Percentiles rank a stretch among this genome's conserved stretches.
phyloP scores from a whole-genome alignment of 129 eudicot species.

The Centrapalus pauciflorus region DNA sequence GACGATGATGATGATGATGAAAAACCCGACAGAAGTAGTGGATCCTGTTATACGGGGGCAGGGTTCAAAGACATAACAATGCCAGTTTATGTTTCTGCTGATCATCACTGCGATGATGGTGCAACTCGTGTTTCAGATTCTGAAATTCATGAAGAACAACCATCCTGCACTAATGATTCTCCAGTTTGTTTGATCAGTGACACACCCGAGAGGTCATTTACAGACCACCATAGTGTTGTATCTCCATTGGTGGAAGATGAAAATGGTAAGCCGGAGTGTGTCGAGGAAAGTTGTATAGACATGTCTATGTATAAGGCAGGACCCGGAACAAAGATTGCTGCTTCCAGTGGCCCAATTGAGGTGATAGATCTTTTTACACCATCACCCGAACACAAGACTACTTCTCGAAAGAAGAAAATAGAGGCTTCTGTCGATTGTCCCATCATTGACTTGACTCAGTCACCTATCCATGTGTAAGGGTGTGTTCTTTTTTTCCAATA shows the following conservation, averaged over 20 bases:
- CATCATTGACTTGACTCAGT: constrained; percentile 62
- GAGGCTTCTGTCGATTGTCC: constrained; percentile 19
- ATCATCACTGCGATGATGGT: constrained; percentile 8
- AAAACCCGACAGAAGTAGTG: constrained; percentile 9
- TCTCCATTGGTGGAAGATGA: neutral
- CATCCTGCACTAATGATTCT: neutral
- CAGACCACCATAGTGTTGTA: neutral
- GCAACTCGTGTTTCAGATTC: neutral
- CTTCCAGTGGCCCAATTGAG: constrained; percentile 32
- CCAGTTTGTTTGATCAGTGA: neutral
- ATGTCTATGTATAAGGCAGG: neutral
- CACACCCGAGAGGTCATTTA: neutral
- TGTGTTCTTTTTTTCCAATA: too few relatives aligned
- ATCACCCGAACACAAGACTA: constrained; percentile 35
- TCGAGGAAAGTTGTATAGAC: neutral
- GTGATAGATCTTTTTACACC: constrained; percentile 68
- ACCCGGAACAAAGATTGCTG: constrained; percentile 1
- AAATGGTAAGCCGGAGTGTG: constrained; percentile 9
- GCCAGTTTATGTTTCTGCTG: constrained; percentile 10
- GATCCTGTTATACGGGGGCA: neutral
- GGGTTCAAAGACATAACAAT: neutral
- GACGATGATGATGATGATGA: constrained; percentile 29
- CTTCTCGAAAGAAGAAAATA: constrained; percentile 35
- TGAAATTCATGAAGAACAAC: neutral
- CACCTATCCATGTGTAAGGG: constrained; percentile 53